A percentile compares a stretch with the other conserved stretches of the same genome.
Evolutionary conservation across 2,329 filamentous ascomycete genomes (phyloP).

Genomic region (Apiospora marii): DNA sequence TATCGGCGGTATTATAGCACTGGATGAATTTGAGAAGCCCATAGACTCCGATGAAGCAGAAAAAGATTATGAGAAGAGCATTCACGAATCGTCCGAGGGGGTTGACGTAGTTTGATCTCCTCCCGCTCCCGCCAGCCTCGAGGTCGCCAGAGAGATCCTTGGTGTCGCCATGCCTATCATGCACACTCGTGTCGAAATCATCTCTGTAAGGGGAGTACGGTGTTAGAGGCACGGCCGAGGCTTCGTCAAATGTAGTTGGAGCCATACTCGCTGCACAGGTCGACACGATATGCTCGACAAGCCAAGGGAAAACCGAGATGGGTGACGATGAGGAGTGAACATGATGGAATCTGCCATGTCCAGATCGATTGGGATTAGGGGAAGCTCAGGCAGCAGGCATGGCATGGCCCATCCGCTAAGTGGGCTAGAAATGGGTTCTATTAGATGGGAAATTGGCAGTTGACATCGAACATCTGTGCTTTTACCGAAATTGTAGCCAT

Average conservation of each 20-base stretch:
- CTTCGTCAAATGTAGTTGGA: background rate
- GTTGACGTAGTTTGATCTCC: background rate
- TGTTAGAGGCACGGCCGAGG: conserved; percentile 3
- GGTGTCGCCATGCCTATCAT: background rate
- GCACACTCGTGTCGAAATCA: conserved; percentile 3
- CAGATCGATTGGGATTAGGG: background rate
- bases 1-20: conserved; percentile 4
- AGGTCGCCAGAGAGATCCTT: background rate
- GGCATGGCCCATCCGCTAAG: conserved; percentile 13
- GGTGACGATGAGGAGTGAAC: background rate
- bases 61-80: conserved; percentile 9
- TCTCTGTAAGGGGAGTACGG: background rate
- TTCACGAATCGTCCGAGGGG: conserved; percentile 10
- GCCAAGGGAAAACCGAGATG: background rate
- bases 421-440: conserved; percentile 19
- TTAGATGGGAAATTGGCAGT: conserved; percentile 5
- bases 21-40: background rate
- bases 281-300: background rate
- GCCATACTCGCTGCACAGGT: conserved; percentile 5
- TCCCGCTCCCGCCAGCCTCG: background rate
- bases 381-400: conserved; percentile 7
- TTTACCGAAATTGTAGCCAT: conserved; percentile 14
- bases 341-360: background rate
- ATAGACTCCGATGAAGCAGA: conserved; percentile 13
- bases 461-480: background rate